Conservation (phyloP, 2,329 filamentous ascomycete genomes). For the Acrodontium crateriforme region DNA sequence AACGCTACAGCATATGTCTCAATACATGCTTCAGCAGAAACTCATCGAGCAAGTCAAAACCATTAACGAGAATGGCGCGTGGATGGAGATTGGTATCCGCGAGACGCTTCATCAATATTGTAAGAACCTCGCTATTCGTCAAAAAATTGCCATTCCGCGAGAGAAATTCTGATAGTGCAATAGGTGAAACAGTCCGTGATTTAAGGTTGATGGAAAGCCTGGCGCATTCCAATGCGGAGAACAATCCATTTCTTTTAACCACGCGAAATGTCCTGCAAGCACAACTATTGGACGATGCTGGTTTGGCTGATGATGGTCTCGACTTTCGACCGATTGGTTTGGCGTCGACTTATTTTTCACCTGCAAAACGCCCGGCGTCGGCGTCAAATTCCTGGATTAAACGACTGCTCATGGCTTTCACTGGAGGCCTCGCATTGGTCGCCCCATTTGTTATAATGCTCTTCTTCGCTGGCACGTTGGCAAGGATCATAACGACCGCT, state of each 20-base stretch:
- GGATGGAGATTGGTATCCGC: conserved; percentile 12
- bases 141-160: neutral
- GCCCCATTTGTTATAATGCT: conserved; percentile 7
- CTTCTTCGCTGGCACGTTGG: conserved; percentile 3
- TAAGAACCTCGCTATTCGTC: no score
- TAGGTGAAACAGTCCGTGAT: conserved; percentile 10
- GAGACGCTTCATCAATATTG: conserved; percentile 14
- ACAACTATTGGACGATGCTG: conserved; percentile 11
- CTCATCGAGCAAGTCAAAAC: conserved; percentile 12
- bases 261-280: conserved; percentile 8
- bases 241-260: conserved; percentile 11
- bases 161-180: neutral
- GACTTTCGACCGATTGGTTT: no score
- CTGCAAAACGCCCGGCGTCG: no score
- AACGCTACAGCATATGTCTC: conserved; percentile 10
- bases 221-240: conserved; percentile 2
- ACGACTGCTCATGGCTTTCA: conserved; percentile 6
- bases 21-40: conserved; percentile 12
- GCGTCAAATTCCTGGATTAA: no score
- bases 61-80: conserved; percentile 9
- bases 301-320: no score
- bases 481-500: conserved; percentile 4
- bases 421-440: conserved; percentile 6
- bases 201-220: conserved; percentile 10
- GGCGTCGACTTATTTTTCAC: no score